Evolutionary conservation across 2,329 filamentous ascomycete genomes (phyloP), one percentile per base, ranked within the genome.

Genomic region (Karstenula rhodostoma): DNA sequence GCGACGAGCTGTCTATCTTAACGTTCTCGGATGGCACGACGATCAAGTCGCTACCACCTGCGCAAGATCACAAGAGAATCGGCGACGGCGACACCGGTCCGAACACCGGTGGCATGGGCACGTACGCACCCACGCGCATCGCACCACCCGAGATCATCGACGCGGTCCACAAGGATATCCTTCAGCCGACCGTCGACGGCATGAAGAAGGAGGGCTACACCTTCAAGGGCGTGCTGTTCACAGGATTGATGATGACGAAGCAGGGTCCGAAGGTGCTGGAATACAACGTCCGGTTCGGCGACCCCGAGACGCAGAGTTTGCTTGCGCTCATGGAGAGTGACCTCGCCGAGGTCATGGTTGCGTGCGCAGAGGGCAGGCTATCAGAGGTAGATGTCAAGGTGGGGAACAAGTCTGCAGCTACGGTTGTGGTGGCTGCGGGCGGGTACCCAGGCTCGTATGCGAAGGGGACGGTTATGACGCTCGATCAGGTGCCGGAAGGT

Each of bases 51-150:
- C 84, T 98, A 10, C 94, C 94, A 5, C 90, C 95, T 0, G 94
- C 94, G 1, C 95, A 99, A 78, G 95, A 98, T 77, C 95, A 99
- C 83, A 98, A 99, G 85, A 88, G 93, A 63, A 93, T 96, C 66
- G 91, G 91, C 56, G 95, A 99, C 72, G 92, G 91, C 57, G 94
- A 98, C 75, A 85, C 87, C 52, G 95, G 95, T 1, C 92, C 93
- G 40, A 98, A 98, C 81, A 98, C 95, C 2, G 95, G 94, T 61
- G 95, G 95, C 43, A 98, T 98, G 95, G 95, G 95, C 54, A 97
- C 93, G 75, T 98, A 98, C 78, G 93, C 94, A 17, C 96, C 94
- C 1, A 90, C 83, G 8, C 78, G 73, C 40, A 80, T 79, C 27
- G 82, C 82, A 17, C 81, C 79, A 0, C 67, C 70, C 54, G 87